Conservation (phyloP, 306 rosid species). For the Cucumis hystrix region DNA sequence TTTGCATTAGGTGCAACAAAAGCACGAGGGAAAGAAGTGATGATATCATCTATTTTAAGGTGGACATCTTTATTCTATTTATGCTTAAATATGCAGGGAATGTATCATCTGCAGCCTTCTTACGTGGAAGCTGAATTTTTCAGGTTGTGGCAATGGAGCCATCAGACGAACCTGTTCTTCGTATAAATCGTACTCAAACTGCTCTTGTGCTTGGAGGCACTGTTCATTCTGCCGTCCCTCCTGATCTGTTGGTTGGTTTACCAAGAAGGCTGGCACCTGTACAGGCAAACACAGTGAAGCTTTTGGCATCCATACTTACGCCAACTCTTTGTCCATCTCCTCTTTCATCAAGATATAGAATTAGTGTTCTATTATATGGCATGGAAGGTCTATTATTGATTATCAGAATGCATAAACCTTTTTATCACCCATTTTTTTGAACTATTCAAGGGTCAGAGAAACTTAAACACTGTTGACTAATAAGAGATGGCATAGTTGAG, state of each 20-base stretch:
- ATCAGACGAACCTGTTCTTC: constrained; percentile 52
- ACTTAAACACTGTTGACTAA: background rate
- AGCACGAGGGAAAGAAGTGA: constrained; percentile 18
- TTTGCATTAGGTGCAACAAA: constrained; percentile 65
- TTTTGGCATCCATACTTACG: constrained; percentile 66
- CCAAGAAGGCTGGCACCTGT: constrained; percentile 51
- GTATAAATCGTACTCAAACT: constrained; percentile 49
- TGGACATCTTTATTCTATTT: constrained; percentile 10
- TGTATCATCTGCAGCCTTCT: constrained; percentile 7
- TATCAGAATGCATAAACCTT: background rate
- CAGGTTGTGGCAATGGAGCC: constrained; percentile 93
- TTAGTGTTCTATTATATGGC: constrained; percentile 75
- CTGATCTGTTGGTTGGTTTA: constrained; percentile 53
- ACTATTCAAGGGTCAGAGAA: background rate
- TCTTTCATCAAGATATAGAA: constrained; percentile 76
- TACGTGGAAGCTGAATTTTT: constrained; percentile 20
- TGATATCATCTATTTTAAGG: constrained; percentile 67
- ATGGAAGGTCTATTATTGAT: constrained; percentile 47
- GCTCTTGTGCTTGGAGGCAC: constrained; percentile 93
- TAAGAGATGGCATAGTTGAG: background rate
- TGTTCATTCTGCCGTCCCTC: constrained; percentile 66
- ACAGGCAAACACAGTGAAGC: constrained; percentile 61
- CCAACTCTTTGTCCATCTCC: constrained; percentile 76
- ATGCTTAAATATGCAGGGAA: background rate
- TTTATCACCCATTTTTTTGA: background rate